Base-by-base conservation (phyloP, 345 rosid species). In the Brassica nigra region DNA sequence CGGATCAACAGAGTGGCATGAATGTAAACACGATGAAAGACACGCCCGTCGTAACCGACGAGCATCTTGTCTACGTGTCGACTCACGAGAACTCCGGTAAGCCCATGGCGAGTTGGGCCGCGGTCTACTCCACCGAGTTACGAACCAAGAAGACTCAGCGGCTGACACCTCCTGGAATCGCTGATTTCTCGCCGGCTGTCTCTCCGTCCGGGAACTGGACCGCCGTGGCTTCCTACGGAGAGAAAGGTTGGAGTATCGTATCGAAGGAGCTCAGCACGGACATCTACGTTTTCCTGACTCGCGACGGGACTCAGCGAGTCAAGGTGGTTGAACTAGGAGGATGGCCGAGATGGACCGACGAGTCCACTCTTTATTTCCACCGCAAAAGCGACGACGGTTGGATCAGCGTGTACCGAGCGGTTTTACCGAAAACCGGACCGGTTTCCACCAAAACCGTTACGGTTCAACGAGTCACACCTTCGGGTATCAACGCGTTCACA, bases 331-430 rank as follows among this genome's bases (percentile, higher is more conserved):
- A 91, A 52, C 87, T 80, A 31, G 97, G 97, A 16, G 98, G 95
- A 0, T 94, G 97, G 98, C 97, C 97, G 66, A 72, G 89, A 28
- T 92, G 94, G 98, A 86, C 86, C 11, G 91, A 94, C 75, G 94
- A 92, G 11, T 85, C 85, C 2, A 92, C 94, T 12, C 62, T 94
- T 0, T 94, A 82, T 70, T 92, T 94, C 75, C 98, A 92, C 66
- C 78, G 92, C 52, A 83, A 85, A 77, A 87, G 90, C 72, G 80
- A 81, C 12, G 90, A 87, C 30, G 91, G 82, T 0, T 92, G 97
- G 97, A 91, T 92, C 58, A 92, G 98, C 16, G 88, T 94, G 23
- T 88, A 94, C 85, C 82, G 70, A 61, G 97, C 90, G 1, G 65
- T 68, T 61, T 34, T 92, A 30, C 91, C 93, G 1, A 69, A 68